phyloP scores from a whole-genome alignment of 179 eudicot species.

The Kewa caespitosa region DNA sequence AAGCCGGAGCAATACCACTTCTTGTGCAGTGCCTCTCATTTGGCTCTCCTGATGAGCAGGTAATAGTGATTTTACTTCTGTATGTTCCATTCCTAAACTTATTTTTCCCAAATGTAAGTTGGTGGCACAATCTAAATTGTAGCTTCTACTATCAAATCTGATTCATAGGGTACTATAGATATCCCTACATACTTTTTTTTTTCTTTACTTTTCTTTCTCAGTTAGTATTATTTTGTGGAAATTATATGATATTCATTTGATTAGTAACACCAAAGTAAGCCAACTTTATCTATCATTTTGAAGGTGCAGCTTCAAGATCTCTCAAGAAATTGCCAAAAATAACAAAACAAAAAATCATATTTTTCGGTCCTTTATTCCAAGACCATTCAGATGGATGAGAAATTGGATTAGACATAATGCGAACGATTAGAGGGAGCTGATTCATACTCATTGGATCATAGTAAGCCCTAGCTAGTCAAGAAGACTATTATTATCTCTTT shows the following conservation, averaged over 20 bases:
- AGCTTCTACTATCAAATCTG: not conserved
- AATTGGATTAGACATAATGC: not conserved
- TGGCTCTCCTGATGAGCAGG: constrained; percentile 98
- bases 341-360: not conserved
- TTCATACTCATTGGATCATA: constrained; percentile 7
- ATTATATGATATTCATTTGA: not conserved
- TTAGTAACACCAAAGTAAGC: not conserved
- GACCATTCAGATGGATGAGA: not conserved
- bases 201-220: not conserved
- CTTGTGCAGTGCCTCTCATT: constrained; percentile 91
- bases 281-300: too few species aligned
- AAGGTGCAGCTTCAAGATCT: not conserved
- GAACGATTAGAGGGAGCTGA: not conserved
- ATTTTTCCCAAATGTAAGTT: not conserved
- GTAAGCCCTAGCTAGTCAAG: not conserved
- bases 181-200: not conserved
- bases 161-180: not conserved
- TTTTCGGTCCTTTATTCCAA: not conserved
- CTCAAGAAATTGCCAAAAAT: not conserved
- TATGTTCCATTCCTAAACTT: not conserved
- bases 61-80: constrained; percentile 18
- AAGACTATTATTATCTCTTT: too few species aligned
- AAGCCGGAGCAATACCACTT: constrained; percentile 71
- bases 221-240: not conserved
- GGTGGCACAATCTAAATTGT: not conserved